Conservation (phyloP, 306 rosid species). For the Carpinus fangiana region DNA sequence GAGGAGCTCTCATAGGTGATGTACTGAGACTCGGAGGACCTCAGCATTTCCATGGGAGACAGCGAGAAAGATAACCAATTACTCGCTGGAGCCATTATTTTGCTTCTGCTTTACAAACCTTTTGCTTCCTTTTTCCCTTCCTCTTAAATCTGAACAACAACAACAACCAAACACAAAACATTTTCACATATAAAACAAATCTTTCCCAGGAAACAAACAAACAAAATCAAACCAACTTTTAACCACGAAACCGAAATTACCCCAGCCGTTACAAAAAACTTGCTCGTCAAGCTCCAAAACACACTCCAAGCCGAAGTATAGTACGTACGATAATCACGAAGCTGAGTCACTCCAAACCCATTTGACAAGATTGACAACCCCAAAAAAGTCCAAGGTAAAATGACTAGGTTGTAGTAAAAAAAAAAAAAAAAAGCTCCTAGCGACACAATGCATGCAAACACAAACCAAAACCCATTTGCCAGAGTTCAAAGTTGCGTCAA, state of each 20-base stretch:
- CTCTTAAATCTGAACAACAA: slow-evolving; percentile 1
- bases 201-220: slow-evolving; percentile 37
- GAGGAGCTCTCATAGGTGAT: slow-evolving; percentile 59
- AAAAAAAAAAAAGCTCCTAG: neutral
- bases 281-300: neutral
- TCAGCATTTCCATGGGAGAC: slow-evolving; percentile 83
- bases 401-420: neutral
- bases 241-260: slow-evolving; percentile 39
- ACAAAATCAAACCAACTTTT: slow-evolving; percentile 12
- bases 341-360: neutral
- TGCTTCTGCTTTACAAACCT: neutral
- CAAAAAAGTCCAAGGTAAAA: neutral
- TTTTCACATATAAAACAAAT: slow-evolving; percentile 6
- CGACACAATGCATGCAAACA: slow-evolving; percentile 56
- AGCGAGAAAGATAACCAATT: slow-evolving; percentile 91
- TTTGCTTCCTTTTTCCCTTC: neutral
- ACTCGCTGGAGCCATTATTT: slow-evolving; percentile 68
- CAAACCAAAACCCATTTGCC: neutral
- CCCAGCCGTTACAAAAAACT: slow-evolving; percentile 40
- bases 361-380: slow-evolving; percentile 4
- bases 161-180: neutral
- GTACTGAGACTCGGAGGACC: slow-evolving; percentile 60
- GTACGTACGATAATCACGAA: slow-evolving; percentile 31
- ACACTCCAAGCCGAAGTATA: neutral
- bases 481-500: slow-evolving; percentile 16